Conservation (phyloP, 352 stramenopile genomes). For the Pythium biforme region DNA sequence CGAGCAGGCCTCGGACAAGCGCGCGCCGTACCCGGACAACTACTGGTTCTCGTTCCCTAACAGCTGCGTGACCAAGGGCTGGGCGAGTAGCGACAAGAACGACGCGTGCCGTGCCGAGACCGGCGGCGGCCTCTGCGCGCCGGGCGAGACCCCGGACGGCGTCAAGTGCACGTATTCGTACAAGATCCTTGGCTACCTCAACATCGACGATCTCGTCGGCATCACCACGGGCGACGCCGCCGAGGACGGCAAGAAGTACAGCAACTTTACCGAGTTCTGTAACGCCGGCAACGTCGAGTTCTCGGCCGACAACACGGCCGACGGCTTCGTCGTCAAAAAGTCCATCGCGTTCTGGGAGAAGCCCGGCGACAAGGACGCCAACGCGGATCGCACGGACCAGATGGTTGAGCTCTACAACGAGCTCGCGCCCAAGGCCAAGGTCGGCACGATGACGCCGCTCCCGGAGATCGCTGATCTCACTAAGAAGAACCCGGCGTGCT, state of each 20-base stretch:
- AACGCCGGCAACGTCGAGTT: conserved; percentile 46
- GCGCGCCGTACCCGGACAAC: conserved; percentile 59
- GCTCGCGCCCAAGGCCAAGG: conserved; percentile 15
- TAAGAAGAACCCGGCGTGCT: conserved; percentile 60
- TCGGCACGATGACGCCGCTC: conserved; percentile 43
- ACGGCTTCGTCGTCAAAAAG: conserved; percentile 30
- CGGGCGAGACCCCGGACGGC: conserved; percentile 44
- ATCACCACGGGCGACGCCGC: conserved; percentile 43
- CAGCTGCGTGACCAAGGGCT: conserved; percentile 43
- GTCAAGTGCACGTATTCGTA: conserved; percentile 64
- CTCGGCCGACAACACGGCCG: conserved; percentile 35
- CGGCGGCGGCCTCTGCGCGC: conserved; percentile 38
- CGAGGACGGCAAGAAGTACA: conserved; percentile 16
- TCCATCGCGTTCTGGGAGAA: conserved; percentile 66
- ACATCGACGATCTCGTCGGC: conserved; percentile 61
- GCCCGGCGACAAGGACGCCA: conserved; percentile 44
- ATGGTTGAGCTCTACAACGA: conserved; percentile 70
- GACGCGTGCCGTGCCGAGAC: conserved; percentile 35
- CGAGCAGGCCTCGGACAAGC: conserved; percentile 38
- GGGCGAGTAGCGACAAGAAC: conserved; percentile 39
- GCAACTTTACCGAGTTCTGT: conserved; percentile 52
- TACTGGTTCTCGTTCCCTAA: conserved; percentile 78
- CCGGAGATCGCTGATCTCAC: conserved; percentile 43
- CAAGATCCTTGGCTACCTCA: conserved; percentile 57
- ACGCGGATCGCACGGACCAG: conserved; percentile 38